Percentiles rank a stretch among this genome's conserved stretches.
Conservation (phyloP, 306 rosid species). For the Ormosia emarginata region DNA sequence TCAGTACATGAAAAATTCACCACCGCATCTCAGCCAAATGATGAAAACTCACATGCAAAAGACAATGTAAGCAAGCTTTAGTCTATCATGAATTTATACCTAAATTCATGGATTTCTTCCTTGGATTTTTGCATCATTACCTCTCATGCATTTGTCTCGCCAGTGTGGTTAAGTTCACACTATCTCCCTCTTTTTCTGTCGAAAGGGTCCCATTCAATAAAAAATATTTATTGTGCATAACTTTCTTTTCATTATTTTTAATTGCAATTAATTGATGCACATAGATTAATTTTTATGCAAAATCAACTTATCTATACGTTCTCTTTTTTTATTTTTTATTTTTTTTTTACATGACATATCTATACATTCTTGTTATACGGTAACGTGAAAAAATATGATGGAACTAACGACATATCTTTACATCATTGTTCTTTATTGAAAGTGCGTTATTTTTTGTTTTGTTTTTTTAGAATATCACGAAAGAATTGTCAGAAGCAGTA, state of each 20-base stretch:
- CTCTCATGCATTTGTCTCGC: slow-evolving; percentile 46
- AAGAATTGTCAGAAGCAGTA: slow-evolving; percentile 34
- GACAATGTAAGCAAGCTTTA: slow-evolving; percentile 30
- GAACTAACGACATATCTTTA: background rate
- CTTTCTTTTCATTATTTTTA: background rate
- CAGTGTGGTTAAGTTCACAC: slow-evolving; percentile 27
- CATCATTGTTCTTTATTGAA: slow-evolving; percentile 16
- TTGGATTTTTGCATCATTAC: slow-evolving; percentile 62
- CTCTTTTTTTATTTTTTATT: no score
- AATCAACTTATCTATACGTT: background rate
- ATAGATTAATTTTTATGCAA: background rate
- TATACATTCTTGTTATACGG: background rate
- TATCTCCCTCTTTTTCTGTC: background rate
- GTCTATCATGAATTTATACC: slow-evolving; percentile 19
- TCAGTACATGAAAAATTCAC: slow-evolving; percentile 23
- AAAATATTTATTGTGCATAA: background rate
- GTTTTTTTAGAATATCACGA: background rate
- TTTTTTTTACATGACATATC: no score
- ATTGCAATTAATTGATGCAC: background rate
- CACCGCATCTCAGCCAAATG: slow-evolving; percentile 35
- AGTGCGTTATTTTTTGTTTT: slow-evolving; percentile 22
- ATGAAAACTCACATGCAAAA: slow-evolving; percentile 68
- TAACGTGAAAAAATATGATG: background rate
- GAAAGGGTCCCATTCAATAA: slow-evolving; percentile 21
- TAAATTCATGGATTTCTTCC: slow-evolving; percentile 32